phyloP scores from a whole-genome alignment of 805 yeast species.

The Schizosaccharomyces osmophilus region DNA sequence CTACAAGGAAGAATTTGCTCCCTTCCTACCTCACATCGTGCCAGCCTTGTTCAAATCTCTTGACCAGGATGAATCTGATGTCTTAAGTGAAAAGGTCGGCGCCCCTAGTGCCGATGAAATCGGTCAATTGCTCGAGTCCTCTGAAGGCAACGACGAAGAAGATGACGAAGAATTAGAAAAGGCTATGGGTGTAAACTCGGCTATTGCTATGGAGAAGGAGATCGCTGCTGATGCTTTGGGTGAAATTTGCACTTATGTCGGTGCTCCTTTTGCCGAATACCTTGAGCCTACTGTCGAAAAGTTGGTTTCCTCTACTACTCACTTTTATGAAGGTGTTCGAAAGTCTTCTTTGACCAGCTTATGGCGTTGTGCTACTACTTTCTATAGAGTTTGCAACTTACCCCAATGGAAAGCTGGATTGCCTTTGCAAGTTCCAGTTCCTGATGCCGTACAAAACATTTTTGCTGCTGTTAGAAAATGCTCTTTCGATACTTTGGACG shows the following conservation, averaged over 20 bases:
- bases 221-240: constrained; percentile 73
- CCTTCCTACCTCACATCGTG: constrained; percentile 57
- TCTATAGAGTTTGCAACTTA: constrained; percentile 16
- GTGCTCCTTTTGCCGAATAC: constrained; percentile 52
- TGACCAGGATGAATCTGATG: constrained; percentile 54
- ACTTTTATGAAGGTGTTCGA: constrained; percentile 67
- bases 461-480: constrained; percentile 42
- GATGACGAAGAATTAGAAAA: constrained; percentile 42
- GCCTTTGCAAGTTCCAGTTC: constrained; percentile 9
- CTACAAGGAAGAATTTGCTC: constrained; percentile 70
- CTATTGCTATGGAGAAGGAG: constrained; percentile 86
- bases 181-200: constrained; percentile 71
- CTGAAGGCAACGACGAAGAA: constrained; percentile 15
- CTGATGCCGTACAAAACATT: constrained; percentile 16
- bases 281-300: constrained; percentile 42
- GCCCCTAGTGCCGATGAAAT: constrained; percentile 6
- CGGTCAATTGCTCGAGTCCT: constrained; percentile 6
- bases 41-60: constrained; percentile 68
- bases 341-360: constrained; percentile 61
- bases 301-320: constrained; percentile 48
- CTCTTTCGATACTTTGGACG: constrained; percentile 37
- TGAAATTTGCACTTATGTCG: constrained; percentile 73
- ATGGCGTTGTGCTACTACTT: constrained; percentile 34
- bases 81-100: neutral
- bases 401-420: constrained; percentile 15